Percentiles rank a stretch among this genome's conserved stretches.
Conservation (phyloP, 257 asterid species). For the Sherardia arvensis region DNA sequence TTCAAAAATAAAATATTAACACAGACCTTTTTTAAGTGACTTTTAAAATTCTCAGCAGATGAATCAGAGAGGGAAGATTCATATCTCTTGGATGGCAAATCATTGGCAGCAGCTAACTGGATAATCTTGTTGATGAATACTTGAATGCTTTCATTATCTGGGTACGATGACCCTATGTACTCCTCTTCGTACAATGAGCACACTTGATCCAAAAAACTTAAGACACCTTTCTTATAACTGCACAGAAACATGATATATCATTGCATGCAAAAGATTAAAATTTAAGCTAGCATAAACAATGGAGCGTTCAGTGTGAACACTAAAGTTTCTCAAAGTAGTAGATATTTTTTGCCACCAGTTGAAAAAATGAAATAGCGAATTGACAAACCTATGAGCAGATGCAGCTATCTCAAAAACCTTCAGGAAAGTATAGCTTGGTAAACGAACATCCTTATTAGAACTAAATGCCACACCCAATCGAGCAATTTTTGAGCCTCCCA, state of each 20-base stretch:
- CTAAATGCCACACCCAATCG: constrained; percentile 78
- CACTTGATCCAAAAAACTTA: constrained; percentile 75
- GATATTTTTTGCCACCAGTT: background rate
- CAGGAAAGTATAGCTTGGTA: constrained; percentile 52
- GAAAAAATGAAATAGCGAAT: background rate
- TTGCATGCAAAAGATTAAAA: background rate
- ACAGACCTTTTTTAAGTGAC: constrained; percentile 54
- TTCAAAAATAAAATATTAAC: background rate
- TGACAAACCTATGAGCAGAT: constrained; percentile 72
- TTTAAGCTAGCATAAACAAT: background rate
- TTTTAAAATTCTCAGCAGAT: constrained; percentile 42
- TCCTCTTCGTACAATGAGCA: constrained; percentile 64
- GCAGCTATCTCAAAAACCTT: constrained; percentile 59
- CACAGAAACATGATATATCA: constrained; percentile 10
- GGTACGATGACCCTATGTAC: constrained; percentile 34
- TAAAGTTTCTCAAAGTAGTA: background rate
- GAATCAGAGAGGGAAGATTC: constrained; percentile 52
- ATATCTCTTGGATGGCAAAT: constrained; percentile 56
- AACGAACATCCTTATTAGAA: constrained; percentile 35
- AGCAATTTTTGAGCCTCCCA: constrained; percentile 61
- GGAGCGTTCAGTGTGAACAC: background rate
- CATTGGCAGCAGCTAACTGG: constrained; percentile 73
- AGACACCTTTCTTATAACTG: constrained; percentile 81
- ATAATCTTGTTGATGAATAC: constrained; percentile 48
- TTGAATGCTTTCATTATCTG: constrained; percentile 41